Conservation (phyloP, 1,284 basidiomycete species). For the Austroboletus novae-zelandiae region DNA sequence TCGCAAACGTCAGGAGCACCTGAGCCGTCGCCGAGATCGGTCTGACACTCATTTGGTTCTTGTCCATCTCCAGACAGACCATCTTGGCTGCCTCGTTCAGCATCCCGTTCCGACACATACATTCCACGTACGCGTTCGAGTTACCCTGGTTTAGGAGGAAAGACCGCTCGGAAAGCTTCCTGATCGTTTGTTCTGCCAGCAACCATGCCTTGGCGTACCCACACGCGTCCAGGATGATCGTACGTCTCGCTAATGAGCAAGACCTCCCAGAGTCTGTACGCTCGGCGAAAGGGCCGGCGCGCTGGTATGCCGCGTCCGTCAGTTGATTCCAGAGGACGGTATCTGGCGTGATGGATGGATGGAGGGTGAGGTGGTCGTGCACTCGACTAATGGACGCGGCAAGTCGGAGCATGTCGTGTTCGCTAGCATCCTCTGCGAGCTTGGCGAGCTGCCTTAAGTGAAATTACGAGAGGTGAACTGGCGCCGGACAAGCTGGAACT, state of each 20-base stretch:
- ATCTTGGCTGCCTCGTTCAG: conserved; percentile 46
- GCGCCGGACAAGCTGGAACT: no score
- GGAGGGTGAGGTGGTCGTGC: conserved; percentile 76
- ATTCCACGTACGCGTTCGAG: conserved; percentile 86
- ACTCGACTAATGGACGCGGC: conserved; percentile 56
- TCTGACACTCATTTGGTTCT: conserved; percentile 36
- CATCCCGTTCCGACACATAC: conserved; percentile 70
- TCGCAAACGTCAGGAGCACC: conserved; percentile 35
- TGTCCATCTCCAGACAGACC: conserved; percentile 65
- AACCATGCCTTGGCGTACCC: conserved; percentile 55
- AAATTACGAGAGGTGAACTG: no score
- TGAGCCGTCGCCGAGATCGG: conserved; percentile 40
- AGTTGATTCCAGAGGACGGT: conserved; percentile 80
- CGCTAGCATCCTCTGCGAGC: conserved; percentile 38
- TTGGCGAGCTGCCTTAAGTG: no score
- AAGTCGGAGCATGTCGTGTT: conserved; percentile 36
- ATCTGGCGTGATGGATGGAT: no score
- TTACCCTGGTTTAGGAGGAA: conserved; percentile 59
- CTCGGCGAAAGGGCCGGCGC: conserved; percentile 65
- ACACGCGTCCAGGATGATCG: conserved; percentile 81
- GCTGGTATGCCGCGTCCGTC: conserved; percentile 89
- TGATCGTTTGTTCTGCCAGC: no score
- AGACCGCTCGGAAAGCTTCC: conserved; percentile 51
- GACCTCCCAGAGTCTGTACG: conserved; percentile 80
- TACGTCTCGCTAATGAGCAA: conserved; percentile 60